Conservation (phyloP, 1,284 basidiomycete species). For the Vanrija humicola region DNA sequence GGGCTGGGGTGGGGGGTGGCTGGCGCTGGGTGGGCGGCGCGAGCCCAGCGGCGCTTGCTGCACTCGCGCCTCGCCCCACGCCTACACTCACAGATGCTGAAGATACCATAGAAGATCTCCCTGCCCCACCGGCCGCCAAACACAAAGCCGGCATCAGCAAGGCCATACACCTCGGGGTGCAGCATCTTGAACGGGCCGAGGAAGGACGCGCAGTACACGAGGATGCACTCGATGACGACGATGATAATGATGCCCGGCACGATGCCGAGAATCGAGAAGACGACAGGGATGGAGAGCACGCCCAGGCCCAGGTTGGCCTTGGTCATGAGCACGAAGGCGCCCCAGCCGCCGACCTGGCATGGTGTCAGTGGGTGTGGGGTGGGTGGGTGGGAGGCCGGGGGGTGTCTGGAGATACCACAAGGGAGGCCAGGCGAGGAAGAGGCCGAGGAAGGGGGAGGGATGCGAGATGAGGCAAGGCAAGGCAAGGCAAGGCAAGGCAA, state of each 20-base stretch:
- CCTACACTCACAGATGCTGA: slow-evolving; percentile 2
- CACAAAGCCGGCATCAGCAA: slow-evolving; percentile 28
- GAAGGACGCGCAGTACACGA: slow-evolving; percentile 17
- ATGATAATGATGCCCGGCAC: slow-evolving; percentile 36
- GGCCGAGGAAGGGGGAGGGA: too few relatives aligned
- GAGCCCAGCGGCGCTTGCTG: too few relatives aligned
- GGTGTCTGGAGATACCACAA: too few relatives aligned
- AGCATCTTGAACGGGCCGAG: slow-evolving; percentile 22
- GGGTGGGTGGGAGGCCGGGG: too few relatives aligned
- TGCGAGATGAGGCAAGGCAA: too few relatives aligned
- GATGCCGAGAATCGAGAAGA: slow-evolving; percentile 28
- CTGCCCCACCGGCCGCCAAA: slow-evolving; percentile 24
- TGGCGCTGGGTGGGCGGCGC: too few relatives aligned
- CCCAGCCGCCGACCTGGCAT: slow-evolving; percentile 11
- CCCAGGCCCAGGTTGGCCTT: slow-evolving; percentile 37
- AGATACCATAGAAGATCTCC: slow-evolving; percentile 23
- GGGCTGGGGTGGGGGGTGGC: too few relatives aligned
- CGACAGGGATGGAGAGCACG: slow-evolving; percentile 33
- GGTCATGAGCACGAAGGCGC: slow-evolving; percentile 25
- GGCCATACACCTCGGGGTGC: slow-evolving; percentile 22
- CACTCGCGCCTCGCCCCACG: too few relatives aligned
- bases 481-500: too few relatives aligned
- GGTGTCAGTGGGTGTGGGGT: neutral
- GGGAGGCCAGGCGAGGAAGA: too few relatives aligned
- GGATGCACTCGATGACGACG: slow-evolving; percentile 26